These are phyloP conservation scores for Apiotrichum akiyoshidainum DNA, from an alignment of 1,284 basidiomycete genomes.

Conservation along the genomic window DNA sequence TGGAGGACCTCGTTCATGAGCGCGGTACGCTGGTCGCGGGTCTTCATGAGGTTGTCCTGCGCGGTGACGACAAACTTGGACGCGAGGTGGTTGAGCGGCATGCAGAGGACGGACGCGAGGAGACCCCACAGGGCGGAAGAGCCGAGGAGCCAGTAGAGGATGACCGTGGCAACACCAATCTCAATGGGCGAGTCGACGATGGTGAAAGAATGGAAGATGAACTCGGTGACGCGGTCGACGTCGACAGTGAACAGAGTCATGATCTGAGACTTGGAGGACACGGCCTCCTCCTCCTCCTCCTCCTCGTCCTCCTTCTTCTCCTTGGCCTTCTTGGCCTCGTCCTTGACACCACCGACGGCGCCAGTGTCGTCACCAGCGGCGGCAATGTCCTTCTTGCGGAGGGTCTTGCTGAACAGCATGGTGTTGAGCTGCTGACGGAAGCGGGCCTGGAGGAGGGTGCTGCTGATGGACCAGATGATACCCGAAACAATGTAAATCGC, in stretches of 20 bases:
- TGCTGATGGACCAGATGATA: slow-evolving; percentile 47
- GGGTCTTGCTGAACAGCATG: slow-evolving; percentile 80
- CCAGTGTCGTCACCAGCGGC: slow-evolving; percentile 31
- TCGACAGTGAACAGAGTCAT: slow-evolving; percentile 72
- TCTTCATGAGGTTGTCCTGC: slow-evolving; percentile 88
- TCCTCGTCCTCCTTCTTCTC: slow-evolving; percentile 47
- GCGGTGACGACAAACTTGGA: slow-evolving; percentile 76
- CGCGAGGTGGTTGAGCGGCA: slow-evolving; percentile 83
- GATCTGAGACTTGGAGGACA: slow-evolving; percentile 84
- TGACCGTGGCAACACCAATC: slow-evolving; percentile 69
- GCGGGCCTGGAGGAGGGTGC: slow-evolving; percentile 51
- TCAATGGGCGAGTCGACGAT: slow-evolving; percentile 77
- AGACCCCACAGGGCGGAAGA: slow-evolving; percentile 68
- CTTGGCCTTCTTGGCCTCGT: slow-evolving; percentile 39
- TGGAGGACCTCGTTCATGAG: slow-evolving; percentile 92
- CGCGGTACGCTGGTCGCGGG: slow-evolving; percentile 80
- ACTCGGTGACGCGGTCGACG: slow-evolving; percentile 81
- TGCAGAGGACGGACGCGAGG: slow-evolving; percentile 72
- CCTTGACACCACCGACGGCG: slow-evolving; percentile 26
- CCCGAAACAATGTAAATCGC: slow-evolving; percentile 55
- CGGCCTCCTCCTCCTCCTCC: slow-evolving; percentile 65
- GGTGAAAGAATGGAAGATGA: slow-evolving; percentile 63
- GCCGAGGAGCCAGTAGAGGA: slow-evolving; percentile 78
- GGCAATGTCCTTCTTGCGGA: slow-evolving; percentile 80
- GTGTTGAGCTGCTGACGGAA: slow-evolving; percentile 79